These are phyloP conservation scores for Aspergillus nomiae DNA, from an alignment of 2,329 filamentous ascomycete species.

Conservation along the genomic window DNA sequence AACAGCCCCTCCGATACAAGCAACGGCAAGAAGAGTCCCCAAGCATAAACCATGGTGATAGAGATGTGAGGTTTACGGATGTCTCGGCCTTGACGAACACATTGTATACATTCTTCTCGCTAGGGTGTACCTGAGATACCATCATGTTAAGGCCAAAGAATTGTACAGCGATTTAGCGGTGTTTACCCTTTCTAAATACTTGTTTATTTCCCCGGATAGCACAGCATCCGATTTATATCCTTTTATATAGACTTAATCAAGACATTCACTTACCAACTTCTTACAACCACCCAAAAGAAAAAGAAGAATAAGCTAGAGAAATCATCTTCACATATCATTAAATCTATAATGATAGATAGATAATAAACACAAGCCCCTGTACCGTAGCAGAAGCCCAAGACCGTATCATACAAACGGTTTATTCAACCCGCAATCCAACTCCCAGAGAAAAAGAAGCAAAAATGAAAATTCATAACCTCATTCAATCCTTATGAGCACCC, in stretches of 20 bases:
- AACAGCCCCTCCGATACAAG: slow-evolving; percentile 2
- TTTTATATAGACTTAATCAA: slow-evolving; percentile 11
- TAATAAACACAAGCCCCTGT: background rate
- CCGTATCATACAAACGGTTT: background rate
- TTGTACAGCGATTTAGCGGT: slow-evolving; percentile 12
- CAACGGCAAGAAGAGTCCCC: slow-evolving; percentile 1
- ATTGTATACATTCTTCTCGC: slow-evolving; percentile 5
- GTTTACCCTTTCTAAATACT: background rate
- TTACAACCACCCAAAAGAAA: background rate
- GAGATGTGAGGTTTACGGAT: background rate
- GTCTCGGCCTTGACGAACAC: background rate
- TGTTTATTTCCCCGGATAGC: slow-evolving; percentile 4
- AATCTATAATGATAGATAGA: background rate
- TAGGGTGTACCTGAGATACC: background rate
- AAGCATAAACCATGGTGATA: background rate
- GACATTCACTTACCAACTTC: background rate
- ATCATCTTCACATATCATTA: background rate
- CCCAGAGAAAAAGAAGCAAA: background rate
- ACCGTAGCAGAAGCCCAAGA: background rate
- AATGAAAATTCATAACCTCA: background rate
- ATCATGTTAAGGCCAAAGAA: background rate
- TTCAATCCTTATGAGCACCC: slow-evolving; percentile 24
- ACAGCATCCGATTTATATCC: slow-evolving; percentile 2
- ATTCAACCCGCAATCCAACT: background rate
- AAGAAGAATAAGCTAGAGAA: background rate